Percentiles rank a stretch among this genome's conserved stretches.
Conservation (phyloP, 2,329 filamentous ascomycete species). For the Cladosporium halotolerans region DNA sequence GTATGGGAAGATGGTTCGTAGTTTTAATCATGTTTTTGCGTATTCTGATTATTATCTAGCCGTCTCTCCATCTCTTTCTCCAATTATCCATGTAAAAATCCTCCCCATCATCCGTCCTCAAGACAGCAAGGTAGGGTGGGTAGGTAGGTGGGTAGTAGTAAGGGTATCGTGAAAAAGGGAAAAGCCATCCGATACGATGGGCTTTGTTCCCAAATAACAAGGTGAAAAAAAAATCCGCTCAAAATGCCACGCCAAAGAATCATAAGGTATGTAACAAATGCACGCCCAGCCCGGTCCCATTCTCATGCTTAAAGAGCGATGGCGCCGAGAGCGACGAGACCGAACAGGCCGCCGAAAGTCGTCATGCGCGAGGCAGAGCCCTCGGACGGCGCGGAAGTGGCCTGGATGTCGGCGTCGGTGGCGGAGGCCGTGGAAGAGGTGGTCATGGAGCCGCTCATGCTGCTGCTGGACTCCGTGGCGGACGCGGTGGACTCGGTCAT, state of each 20-base stretch:
- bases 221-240: neutral
- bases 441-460: neutral
- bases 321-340: conserved; percentile 23
- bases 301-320: conserved; percentile 18
- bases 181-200: neutral
- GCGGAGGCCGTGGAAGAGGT: conserved; percentile 7
- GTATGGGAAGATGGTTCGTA: too few species aligned
- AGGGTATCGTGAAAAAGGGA: neutral
- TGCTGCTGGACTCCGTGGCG: conserved; percentile 1
- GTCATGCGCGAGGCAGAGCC: conserved; percentile 18
- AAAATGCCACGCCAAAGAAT: neutral
- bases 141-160: too few species aligned
- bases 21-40: too few species aligned
- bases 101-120: too few species aligned
- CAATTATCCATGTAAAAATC: too few species aligned
- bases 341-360: conserved; percentile 21
- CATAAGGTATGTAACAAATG: neutral
- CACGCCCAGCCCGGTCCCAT: too few species aligned
- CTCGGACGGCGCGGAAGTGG: neutral
- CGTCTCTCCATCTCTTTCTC: too few species aligned
- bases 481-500: conserved; percentile 18
- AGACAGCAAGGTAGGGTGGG: too few species aligned
- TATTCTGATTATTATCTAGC: too few species aligned
- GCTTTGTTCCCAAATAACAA: neutral
- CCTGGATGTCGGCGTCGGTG: neutral